These are phyloP conservation scores for Rhytidhysteron rufulum DNA, from an alignment of 2,329 filamentous ascomycete species.

Conservation along the genomic window DNA sequence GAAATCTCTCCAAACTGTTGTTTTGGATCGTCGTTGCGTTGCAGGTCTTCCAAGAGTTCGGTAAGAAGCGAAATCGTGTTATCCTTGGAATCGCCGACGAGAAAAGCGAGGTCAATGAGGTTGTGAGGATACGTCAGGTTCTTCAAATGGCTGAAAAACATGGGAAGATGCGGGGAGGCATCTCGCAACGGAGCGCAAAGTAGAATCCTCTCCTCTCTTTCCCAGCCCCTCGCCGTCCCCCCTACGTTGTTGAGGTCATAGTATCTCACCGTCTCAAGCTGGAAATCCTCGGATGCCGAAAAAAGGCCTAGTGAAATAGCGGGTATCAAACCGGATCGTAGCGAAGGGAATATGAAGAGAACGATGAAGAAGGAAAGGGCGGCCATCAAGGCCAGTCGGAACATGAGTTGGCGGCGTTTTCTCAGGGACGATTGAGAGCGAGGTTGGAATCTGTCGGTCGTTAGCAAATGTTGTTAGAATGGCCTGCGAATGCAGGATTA, in stretches of 20 bases:
- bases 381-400: conserved; percentile 60
- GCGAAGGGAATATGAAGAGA: conserved; percentile 72
- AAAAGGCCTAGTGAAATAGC: conserved; percentile 67
- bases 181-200: conserved; percentile 93
- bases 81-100: conserved; percentile 97
- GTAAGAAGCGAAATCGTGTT: conserved; percentile 74
- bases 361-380: conserved; percentile 58
- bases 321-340: conserved; percentile 60
- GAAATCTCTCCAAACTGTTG: conserved; percentile 93
- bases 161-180: conserved; percentile 83
- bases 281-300: conserved; percentile 63
- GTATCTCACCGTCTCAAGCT: conserved; percentile 93
- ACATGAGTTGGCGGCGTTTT: conserved; percentile 68
- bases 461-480: conserved; percentile 23
- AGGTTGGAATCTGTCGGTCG: conserved; percentile 69
- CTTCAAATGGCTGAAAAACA: conserved; percentile 97
- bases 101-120: conserved; percentile 90
- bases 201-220: conserved; percentile 90
- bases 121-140: conserved; percentile 98
- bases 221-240: conserved; percentile 90
- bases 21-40: conserved; percentile 72
- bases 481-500: conserved; percentile 15
- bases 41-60: conserved; percentile 71
- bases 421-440: conserved; percentile 70
- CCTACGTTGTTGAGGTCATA: conserved; percentile 92